phyloP scores from a whole-genome alignment of 1,139 yeast species.

The Lodderomyces jiufengensis region DNA sequence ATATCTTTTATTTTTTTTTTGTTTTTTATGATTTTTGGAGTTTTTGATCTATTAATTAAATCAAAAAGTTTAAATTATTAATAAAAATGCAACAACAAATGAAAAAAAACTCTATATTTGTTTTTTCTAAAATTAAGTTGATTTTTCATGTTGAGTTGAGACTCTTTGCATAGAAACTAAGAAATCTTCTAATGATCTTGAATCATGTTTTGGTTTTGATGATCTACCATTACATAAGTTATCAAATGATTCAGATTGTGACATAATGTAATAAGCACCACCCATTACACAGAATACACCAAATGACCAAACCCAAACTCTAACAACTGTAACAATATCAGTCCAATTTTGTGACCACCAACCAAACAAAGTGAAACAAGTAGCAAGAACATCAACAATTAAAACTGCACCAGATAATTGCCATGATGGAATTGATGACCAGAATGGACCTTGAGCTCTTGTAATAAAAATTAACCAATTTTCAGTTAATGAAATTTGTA shows the following conservation, averaged over 20 bases:
- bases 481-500: conserved; percentile 89
- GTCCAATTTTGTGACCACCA: conserved; percentile 99
- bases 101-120: not conserved
- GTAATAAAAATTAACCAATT: conserved; percentile 95
- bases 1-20: too few species aligned
- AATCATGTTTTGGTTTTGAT: conserved; percentile 51
- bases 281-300: conserved; percentile 96
- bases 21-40: too few species aligned
- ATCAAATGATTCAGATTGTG: conserved; percentile 83
- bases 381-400: conserved; percentile 82
- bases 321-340: conserved; percentile 89
- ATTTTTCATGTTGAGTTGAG: conserved; percentile 93
- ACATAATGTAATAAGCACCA: conserved; percentile 94
- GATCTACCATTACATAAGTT: conserved; percentile 91
- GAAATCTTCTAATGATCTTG: conserved; percentile 90
- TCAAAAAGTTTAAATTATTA: too few species aligned
- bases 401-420: conserved; percentile 92
- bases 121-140: conserved; percentile 34
- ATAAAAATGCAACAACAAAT: not conserved
- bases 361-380: conserved; percentile 89
- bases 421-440: conserved; percentile 92
- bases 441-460: conserved; percentile 94
- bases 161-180: conserved; percentile 97
- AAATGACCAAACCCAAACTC: conserved; percentile 92
- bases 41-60: too few species aligned